Evolutionary conservation across 306 rosid species (phyloP).

Genomic region (Castanea mollissima): DNA sequence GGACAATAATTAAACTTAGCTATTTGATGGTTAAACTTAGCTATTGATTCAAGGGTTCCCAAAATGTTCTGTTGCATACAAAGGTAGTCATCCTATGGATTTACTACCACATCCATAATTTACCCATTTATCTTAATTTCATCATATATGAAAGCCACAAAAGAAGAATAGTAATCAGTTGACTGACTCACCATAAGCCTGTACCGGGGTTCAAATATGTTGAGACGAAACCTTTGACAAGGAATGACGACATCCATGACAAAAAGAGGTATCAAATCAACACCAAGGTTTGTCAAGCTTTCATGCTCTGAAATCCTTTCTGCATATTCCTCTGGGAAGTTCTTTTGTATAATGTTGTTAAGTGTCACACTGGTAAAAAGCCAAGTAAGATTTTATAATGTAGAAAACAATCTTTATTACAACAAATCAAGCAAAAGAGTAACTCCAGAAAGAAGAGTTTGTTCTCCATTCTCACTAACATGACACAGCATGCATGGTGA

Average conservation of each 20-base stretch:
- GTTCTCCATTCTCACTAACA: background rate
- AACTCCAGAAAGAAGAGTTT: slow-evolving; percentile 9
- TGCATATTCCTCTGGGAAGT: slow-evolving; percentile 87
- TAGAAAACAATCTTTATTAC: background rate
- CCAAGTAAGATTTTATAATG: slow-evolving; percentile 19
- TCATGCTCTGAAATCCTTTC: slow-evolving; percentile 86
- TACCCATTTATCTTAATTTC: background rate
- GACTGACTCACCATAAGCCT: slow-evolving; percentile 88
- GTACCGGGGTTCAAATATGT: slow-evolving; percentile 98
- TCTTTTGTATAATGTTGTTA: slow-evolving; percentile 86
- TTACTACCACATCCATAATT: background rate
- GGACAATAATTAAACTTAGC: background rate
- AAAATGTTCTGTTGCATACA: background rate
- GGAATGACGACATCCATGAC: slow-evolving; percentile 99
- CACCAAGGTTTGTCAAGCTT: slow-evolving; percentile 59
- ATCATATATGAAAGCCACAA: background rate
- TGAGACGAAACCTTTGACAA: slow-evolving; percentile 84
- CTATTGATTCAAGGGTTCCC: background rate
- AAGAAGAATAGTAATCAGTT: slow-evolving; percentile 6
- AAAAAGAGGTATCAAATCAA: slow-evolving; percentile 91
- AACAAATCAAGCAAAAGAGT: slow-evolving; percentile 14
- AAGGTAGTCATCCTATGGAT: background rate
- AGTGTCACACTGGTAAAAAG: slow-evolving; percentile 77
- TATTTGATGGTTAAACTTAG: background rate
- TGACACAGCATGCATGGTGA: background rate